Evolutionary conservation across 2,329 filamentous ascomycete species (phyloP).

Genomic region (Alternaria longipes): DNA sequence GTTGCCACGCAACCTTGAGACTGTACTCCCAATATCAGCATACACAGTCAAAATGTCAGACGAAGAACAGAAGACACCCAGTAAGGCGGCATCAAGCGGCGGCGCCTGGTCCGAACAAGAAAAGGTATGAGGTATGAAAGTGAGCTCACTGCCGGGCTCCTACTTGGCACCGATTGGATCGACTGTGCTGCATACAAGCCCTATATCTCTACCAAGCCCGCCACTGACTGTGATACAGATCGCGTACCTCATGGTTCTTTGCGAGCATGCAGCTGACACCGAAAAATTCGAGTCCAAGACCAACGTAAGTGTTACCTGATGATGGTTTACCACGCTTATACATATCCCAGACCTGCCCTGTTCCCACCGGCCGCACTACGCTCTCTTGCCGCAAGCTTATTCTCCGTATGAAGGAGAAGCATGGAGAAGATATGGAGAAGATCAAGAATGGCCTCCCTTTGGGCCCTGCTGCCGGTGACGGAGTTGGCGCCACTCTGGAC

Average conservation of each 20-base stretch:
- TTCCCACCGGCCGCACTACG: slow-evolving; percentile 31
- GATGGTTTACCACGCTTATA: too few species aligned
- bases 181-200: too few species aligned
- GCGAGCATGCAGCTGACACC: slow-evolving; percentile 22
- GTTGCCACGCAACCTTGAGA: not conserved
- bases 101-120: slow-evolving; percentile 35
- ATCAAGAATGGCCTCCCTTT: slow-evolving; percentile 24
- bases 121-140: slow-evolving; percentile 16
- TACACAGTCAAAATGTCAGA: slow-evolving; percentile 13
- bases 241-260: slow-evolving; percentile 31
- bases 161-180: too few species aligned
- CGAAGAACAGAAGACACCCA: slow-evolving; percentile 13
- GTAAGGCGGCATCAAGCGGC: slow-evolving; percentile 23
- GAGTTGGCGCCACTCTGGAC: not conserved
- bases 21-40: not conserved
- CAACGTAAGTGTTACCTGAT: slow-evolving; percentile 10
- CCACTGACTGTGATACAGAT: slow-evolving; percentile 24
- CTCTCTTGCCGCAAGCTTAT: slow-evolving; percentile 41
- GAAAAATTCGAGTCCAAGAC: slow-evolving; percentile 30
- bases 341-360: too few species aligned
- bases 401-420: slow-evolving; percentile 33
- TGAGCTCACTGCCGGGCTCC: too few species aligned
- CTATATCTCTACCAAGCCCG: too few species aligned
- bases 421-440: slow-evolving; percentile 36
- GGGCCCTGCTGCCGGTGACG: slow-evolving; percentile 2